Conservation (phyloP, 345 rosid species). For the Citrus sp. region DNA sequence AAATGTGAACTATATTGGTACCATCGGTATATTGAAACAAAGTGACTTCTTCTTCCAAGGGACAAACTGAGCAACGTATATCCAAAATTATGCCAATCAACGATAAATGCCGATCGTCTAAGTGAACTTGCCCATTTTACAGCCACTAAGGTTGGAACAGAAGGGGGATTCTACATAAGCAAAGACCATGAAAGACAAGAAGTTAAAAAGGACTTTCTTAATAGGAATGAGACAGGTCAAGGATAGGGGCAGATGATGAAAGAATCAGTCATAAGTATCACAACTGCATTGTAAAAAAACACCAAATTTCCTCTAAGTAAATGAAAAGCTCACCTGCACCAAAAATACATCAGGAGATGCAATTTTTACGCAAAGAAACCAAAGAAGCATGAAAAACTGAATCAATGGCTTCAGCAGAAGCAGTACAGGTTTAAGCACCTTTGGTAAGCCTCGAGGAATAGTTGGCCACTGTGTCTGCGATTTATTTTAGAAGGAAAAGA, state of each 20-base stretch:
- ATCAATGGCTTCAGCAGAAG: slow-evolving; percentile 76
- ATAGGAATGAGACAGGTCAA: neutral
- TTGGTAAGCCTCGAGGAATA: slow-evolving; percentile 44
- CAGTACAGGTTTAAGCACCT: slow-evolving; percentile 53
- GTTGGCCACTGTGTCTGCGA: slow-evolving; percentile 65
- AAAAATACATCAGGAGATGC: slow-evolving; percentile 77
- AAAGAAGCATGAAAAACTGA: slow-evolving; percentile 79
- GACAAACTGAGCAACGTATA: slow-evolving; percentile 88
- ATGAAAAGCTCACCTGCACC: slow-evolving; percentile 64
- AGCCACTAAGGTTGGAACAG: slow-evolving; percentile 83
- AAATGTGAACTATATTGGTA: slow-evolving; percentile 24
- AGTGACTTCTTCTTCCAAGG: slow-evolving; percentile 69
- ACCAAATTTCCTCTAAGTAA: neutral
- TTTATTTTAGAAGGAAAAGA: neutral
- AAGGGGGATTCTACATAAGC: slow-evolving; percentile 83
- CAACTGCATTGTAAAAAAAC: neutral
- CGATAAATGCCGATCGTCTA: slow-evolving; percentile 60
- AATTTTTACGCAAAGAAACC: slow-evolving; percentile 76
- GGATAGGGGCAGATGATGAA: neutral
- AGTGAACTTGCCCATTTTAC: slow-evolving; percentile 92
- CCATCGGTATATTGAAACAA: slow-evolving; percentile 87
- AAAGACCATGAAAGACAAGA: neutral
- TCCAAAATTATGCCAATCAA: slow-evolving; percentile 99
- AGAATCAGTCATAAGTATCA: neutral
- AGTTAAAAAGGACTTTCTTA: neutral